Evolutionary conservation across 352 stramenopile genomes (phyloP).

Genomic region (Pythium biforme): DNA sequence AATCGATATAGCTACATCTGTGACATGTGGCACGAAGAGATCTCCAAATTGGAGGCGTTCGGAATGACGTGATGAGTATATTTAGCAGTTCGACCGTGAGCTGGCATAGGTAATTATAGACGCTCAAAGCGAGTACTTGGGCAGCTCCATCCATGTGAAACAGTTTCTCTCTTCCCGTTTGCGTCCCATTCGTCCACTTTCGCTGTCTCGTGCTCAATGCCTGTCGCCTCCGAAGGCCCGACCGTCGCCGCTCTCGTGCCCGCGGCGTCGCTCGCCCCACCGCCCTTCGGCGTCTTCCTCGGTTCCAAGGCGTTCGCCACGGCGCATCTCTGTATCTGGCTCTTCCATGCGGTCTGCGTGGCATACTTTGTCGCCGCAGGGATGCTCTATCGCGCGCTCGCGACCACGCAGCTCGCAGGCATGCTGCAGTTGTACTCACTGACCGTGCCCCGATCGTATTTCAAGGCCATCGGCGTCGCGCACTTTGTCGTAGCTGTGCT

Average conservation of each 20-base stretch:
- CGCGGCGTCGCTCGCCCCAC: too few relatives aligned
- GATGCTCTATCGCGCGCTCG: conserved; percentile 9
- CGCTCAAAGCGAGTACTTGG: too few relatives aligned
- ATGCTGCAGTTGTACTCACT: conserved; percentile 22
- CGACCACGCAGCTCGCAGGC: conserved; percentile 1
- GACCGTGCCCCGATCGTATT: not conserved
- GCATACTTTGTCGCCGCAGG: conserved; percentile 17
- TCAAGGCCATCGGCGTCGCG: conserved; percentile 4
- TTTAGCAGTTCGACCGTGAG: too few relatives aligned
- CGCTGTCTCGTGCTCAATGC: not conserved
- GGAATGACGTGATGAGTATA: too few relatives aligned
- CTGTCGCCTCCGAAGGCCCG: not conserved
- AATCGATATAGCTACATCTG: conserved; percentile 5
- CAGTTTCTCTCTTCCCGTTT: too few relatives aligned
- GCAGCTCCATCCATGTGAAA: too few relatives aligned
- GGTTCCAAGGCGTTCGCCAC: not conserved
- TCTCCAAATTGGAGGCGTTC: too few relatives aligned
- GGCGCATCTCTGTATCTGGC: conserved; percentile 3
- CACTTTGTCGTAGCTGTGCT: conserved; percentile 15
- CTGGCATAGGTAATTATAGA: not conserved
- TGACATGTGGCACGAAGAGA: not conserved
- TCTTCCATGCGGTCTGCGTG: conserved; percentile 10
- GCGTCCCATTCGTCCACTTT: too few relatives aligned
- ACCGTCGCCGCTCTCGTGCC: not conserved
- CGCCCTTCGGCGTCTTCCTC: conserved; percentile 12